A percentile compares a stretch with the other conserved stretches of the same genome.
These are phyloP conservation scores for Scenedesmus sp. DNA, from an alignment of 163 green algal genomes.

Conservation along the genomic window DNA sequence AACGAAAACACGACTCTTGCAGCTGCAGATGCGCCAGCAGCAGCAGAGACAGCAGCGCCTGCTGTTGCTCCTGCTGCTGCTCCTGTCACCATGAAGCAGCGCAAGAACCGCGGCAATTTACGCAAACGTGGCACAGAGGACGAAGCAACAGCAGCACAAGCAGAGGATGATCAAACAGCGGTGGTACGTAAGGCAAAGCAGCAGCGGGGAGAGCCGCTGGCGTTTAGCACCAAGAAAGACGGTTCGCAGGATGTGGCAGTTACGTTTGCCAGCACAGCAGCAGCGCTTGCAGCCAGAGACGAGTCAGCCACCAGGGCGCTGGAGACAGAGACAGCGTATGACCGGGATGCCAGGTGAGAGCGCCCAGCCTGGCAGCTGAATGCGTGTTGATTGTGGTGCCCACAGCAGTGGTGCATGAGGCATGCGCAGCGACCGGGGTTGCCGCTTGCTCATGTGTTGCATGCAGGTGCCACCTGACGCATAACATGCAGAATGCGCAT, in stretches of 20 bases:
- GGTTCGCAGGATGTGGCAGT: constrained; percentile 56
- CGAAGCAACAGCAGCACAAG: constrained; percentile 27
- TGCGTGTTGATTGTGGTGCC: no score
- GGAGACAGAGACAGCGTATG: constrained; percentile 93
- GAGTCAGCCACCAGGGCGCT: constrained; percentile 76
- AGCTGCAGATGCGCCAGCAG: constrained; percentile 26
- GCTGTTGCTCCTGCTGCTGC: not conserved
- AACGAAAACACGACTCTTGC: not conserved
- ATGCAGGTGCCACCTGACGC: no score
- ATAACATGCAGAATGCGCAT: not conserved
- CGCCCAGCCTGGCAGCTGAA: constrained; percentile 62
- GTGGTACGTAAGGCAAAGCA: constrained; percentile 63
- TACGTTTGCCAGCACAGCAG: constrained; percentile 74
- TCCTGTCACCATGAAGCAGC: constrained; percentile 48
- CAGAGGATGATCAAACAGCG: constrained; percentile 46
- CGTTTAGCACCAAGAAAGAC: constrained; percentile 78
- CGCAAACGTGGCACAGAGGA: constrained; percentile 70
- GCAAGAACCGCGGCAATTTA: constrained; percentile 76
- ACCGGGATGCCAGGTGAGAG: constrained; percentile 84
- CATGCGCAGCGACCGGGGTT: no score
- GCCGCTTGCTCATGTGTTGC: no score
- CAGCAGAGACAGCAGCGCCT: constrained; percentile 6
- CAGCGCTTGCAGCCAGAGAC: constrained; percentile 78
- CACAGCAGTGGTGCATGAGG: no score
- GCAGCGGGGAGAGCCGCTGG: constrained; percentile 55